Conservation (phyloP, 352 stramenopile genomes). For the Globisporangium nagaii region DNA sequence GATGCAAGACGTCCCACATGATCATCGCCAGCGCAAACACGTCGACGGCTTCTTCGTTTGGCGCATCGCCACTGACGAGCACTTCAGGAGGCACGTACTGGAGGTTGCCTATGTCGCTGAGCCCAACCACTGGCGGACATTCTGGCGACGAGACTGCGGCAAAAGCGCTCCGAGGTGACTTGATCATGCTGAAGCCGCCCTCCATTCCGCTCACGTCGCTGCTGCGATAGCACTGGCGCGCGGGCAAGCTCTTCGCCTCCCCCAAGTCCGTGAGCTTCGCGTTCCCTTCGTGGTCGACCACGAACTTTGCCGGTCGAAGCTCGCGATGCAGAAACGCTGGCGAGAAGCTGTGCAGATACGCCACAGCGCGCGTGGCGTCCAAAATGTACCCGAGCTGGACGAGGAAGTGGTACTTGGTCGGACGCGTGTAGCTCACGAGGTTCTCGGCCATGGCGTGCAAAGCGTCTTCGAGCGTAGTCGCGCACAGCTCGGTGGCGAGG, state of each 20-base stretch:
- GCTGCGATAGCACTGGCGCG: background rate
- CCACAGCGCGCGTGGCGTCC: constrained; percentile 39
- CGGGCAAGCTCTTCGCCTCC: background rate
- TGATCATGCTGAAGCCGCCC: background rate
- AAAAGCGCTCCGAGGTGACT: background rate
- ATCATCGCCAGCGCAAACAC: background rate
- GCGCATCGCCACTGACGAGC: background rate
- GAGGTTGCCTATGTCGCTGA: background rate
- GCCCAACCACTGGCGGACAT: too few relatives aligned
- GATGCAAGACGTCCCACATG: background rate
- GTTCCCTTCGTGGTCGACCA: background rate
- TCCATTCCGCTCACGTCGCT: background rate
- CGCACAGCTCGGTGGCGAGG: constrained; percentile 15
- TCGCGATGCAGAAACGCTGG: constrained; percentile 55
- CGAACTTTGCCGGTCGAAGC: background rate
- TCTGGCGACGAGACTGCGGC: background rate
- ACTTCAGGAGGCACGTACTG: background rate
- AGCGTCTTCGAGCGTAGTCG: background rate
- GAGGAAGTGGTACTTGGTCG: background rate
- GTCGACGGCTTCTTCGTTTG: background rate
- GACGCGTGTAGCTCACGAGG: background rate
- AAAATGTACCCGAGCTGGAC: constrained; percentile 42
- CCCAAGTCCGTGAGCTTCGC: background rate
- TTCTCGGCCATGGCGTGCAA: background rate
- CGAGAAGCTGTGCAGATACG: constrained; percentile 53